Conservation (phyloP, 1,284 basidiomycete species). For the Agroathelia rolfsii region DNA sequence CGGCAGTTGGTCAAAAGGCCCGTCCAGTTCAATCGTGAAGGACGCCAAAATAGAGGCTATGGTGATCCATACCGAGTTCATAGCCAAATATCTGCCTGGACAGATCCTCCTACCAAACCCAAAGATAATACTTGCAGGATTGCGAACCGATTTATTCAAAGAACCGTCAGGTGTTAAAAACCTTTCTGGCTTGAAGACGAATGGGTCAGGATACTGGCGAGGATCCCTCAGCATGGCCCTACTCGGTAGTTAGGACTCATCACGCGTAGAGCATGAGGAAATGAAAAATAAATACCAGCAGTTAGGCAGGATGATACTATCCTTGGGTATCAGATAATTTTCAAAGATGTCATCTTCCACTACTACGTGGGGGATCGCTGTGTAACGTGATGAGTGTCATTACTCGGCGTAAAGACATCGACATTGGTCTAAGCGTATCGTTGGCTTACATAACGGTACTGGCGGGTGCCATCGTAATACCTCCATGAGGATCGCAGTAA, state of each 20-base stretch:
- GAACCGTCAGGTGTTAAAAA: constrained; percentile 21
- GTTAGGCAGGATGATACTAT: constrained; percentile 23
- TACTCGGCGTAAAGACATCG: constrained; percentile 7
- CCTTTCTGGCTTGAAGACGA: constrained; percentile 29
- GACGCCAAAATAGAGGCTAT: constrained; percentile 26
- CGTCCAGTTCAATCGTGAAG: too few species aligned
- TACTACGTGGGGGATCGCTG: constrained; percentile 21
- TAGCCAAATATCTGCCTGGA: constrained; percentile 28
- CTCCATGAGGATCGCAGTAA: constrained; percentile 29
- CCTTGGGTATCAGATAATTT: constrained; percentile 28
- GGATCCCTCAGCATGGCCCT: constrained; percentile 32
- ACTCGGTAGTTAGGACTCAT: neutral
- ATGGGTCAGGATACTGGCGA: constrained; percentile 25
- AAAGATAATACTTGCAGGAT: constrained; percentile 22
- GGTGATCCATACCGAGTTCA: constrained; percentile 27
- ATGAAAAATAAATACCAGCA: constrained; percentile 15
- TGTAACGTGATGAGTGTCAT: neutral
- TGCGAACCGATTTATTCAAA: constrained; percentile 20
- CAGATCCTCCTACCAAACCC: constrained; percentile 33
- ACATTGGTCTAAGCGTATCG: constrained; percentile 5
- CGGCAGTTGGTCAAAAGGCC: too few species aligned
- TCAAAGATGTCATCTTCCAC: constrained; percentile 25
- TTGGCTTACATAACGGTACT: constrained; percentile 10
- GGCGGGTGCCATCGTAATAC: constrained; percentile 27
- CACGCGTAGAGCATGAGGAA: constrained; percentile 5